These are phyloP conservation scores for Ogataea pini DNA, from an alignment of 805 yeast genomes.

Conservation along the genomic window DNA sequence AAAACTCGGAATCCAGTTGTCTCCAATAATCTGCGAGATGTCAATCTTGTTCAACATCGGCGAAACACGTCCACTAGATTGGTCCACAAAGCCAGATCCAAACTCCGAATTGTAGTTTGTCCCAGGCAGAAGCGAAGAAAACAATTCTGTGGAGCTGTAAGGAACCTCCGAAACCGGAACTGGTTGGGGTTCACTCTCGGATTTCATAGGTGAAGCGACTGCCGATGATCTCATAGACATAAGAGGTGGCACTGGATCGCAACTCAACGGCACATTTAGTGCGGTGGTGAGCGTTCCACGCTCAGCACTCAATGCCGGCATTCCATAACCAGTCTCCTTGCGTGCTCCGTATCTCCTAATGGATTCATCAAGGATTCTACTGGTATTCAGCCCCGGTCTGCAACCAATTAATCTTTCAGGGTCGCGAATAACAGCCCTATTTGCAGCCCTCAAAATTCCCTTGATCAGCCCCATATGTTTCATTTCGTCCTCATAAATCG, in stretches of 20 bases:
- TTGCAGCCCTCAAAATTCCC: slow-evolving; percentile 20
- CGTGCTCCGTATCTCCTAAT: slow-evolving; percentile 9
- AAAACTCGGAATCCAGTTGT: slow-evolving; percentile 27
- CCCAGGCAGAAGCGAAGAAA: background rate
- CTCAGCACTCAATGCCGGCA: slow-evolving; percentile 18
- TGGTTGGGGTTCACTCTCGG: too few relatives aligned
- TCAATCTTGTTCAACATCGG: background rate
- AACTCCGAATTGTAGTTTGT: background rate
- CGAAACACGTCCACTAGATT: background rate
- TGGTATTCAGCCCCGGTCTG: slow-evolving; percentile 2
- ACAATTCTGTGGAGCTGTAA: background rate
- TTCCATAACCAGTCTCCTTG: slow-evolving; percentile 6
- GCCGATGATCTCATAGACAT: background rate
- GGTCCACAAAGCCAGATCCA: background rate
- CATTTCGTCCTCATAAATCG: slow-evolving; percentile 37
- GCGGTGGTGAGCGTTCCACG: slow-evolving; percentile 12
- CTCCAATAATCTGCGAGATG: slow-evolving; percentile 21
- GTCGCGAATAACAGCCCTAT: slow-evolving; percentile 11
- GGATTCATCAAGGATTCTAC: slow-evolving; percentile 14
- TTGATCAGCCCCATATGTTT: slow-evolving; percentile 27
- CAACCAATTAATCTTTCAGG: slow-evolving; percentile 1
- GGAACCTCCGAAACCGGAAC: background rate
- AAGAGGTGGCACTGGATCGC: background rate
- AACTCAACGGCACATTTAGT: background rate
- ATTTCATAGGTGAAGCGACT: background rate